Conservation (phyloP, 495 filamentous ascomycete species). For the Stereocaulon alpinum region DNA sequence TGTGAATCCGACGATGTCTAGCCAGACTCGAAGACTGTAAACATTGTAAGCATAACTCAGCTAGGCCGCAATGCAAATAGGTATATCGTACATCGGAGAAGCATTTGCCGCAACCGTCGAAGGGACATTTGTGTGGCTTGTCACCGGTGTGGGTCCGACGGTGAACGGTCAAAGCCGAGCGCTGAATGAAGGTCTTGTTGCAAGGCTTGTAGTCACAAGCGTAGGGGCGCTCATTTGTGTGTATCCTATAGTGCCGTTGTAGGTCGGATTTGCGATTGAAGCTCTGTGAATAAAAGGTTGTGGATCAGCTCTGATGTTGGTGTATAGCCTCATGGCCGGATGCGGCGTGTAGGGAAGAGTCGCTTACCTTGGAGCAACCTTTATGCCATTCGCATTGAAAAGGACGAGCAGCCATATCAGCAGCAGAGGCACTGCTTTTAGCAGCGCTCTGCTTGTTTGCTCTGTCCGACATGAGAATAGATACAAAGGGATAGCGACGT, state of each 20-base stretch:
- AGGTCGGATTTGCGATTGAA: conserved; percentile 93
- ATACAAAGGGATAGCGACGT: background rate
- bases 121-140: conserved; percentile 77
- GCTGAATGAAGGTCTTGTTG: conserved; percentile 83
- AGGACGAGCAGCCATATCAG: conserved; percentile 15
- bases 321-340: background rate
- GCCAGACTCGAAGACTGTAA: conserved; percentile 75
- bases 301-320: background rate
- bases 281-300: conserved; percentile 40
- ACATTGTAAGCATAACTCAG: conserved; percentile 18
- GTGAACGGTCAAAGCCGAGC: conserved; percentile 79
- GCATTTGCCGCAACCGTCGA: conserved; percentile 68
- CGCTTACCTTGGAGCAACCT: conserved; percentile 18
- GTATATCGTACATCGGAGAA: conserved; percentile 63
- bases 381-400: conserved; percentile 21
- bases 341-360: background rate
- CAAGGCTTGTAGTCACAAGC: conserved; percentile 58
- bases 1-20: conserved; percentile 78
- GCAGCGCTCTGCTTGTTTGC: conserved; percentile 8
- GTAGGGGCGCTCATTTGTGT: conserved; percentile 83
- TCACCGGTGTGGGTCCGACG: conserved; percentile 81
- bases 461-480: conserved; percentile 14
- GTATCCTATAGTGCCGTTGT: conserved; percentile 78
- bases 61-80: conserved; percentile 5
- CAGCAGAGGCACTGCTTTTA: conserved; percentile 10